phyloP scores from a whole-genome alignment of 2,329 filamentous ascomycete genomes.

The Aspergillus spinulosporus region DNA sequence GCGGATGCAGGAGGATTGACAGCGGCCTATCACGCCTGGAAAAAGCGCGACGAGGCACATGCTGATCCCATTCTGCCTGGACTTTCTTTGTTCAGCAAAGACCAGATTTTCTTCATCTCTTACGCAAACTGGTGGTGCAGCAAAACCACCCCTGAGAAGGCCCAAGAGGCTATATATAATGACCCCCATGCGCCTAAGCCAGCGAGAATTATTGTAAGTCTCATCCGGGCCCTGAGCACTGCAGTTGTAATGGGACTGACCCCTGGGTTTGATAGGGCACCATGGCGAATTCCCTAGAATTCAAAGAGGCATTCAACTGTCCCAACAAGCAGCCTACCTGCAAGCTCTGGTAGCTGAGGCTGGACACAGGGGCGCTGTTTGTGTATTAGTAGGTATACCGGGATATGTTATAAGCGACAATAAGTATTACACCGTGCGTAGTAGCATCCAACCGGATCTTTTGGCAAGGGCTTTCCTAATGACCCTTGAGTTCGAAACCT shows the following conservation, averaged over 20 bases:
- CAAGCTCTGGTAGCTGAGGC: constrained; percentile 62
- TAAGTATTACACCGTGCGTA: background rate
- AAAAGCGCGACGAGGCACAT: constrained; percentile 55
- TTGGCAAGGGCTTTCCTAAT: too few species aligned
- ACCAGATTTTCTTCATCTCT: constrained; percentile 69
- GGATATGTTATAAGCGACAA: background rate
- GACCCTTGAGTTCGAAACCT: too few species aligned
- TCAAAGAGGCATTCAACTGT: constrained; percentile 68
- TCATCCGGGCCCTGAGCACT: background rate
- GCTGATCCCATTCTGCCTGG: constrained; percentile 60
- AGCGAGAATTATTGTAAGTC: constrained; percentile 55
- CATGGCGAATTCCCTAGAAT: constrained; percentile 66
- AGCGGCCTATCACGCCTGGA: constrained; percentile 66
- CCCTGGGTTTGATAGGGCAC: constrained; percentile 50
- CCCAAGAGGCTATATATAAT: constrained; percentile 58
- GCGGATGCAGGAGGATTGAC: constrained; percentile 68
- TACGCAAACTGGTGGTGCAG: constrained; percentile 68
- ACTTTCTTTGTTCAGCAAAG: constrained; percentile 62
- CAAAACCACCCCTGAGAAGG: constrained; percentile 60
- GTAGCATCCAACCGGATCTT: background rate
- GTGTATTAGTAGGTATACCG: background rate
- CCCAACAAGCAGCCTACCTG: constrained; percentile 65
- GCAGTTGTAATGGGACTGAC: constrained; percentile 10
- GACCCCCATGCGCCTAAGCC: constrained; percentile 67
- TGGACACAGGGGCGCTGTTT: background rate